Conservation (phyloP, 208 protist species). For the Vickermania ingenoplastis region DNA sequence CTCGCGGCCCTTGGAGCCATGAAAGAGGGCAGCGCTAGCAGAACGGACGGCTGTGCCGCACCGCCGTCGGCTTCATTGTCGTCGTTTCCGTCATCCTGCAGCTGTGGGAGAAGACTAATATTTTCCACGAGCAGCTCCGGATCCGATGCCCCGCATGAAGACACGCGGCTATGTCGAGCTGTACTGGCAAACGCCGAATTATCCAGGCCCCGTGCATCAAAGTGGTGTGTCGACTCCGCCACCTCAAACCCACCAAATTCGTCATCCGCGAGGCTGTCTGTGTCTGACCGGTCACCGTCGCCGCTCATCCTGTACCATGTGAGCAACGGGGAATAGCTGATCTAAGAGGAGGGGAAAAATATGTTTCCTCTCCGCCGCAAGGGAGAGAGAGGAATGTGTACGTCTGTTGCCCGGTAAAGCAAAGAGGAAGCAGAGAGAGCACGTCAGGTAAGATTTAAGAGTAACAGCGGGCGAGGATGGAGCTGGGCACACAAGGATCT, state of each 20-base stretch:
- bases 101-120: not conserved
- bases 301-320: not conserved
- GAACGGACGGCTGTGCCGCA: not conserved
- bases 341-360: not conserved
- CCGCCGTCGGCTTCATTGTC: not conserved
- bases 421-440: too few species aligned
- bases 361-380: not conserved
- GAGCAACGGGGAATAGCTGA: not conserved
- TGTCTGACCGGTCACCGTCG: not conserved
- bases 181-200: too few species aligned
- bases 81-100: not conserved
- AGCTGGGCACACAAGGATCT: too few species aligned
- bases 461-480: too few species aligned
- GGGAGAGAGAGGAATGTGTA: not conserved
- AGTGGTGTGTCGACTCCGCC: not conserved
- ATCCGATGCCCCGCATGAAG: not conserved
- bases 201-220: too few species aligned
- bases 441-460: too few species aligned
- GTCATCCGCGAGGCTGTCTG: conserved; percentile 12
- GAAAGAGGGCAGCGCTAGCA: not conserved
- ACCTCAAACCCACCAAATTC: conserved; percentile 24
- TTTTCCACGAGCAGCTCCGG: not conserved
- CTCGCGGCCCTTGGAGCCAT: not conserved
- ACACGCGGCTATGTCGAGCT: not conserved
- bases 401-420: not conserved